Base-by-base conservation (phyloP, 345 rosid genomes). In the Eutrema japonicum region DNA sequence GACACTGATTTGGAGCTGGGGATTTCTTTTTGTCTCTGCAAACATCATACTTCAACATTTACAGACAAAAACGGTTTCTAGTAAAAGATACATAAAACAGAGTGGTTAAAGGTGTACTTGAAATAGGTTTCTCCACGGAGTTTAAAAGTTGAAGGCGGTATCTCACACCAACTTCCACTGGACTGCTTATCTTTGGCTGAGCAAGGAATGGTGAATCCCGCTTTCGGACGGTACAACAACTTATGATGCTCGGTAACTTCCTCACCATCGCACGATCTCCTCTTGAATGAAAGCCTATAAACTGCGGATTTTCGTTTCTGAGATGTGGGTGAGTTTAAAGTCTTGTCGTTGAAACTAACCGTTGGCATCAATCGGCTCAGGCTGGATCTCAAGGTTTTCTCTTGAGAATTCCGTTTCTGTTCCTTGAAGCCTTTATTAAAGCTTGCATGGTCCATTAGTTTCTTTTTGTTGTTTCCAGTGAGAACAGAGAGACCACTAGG, bases 11-110 rank as follows among this genome's bases (percentile, higher is more conserved):
- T 27, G 93, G 83, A 73, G 96, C 96, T 7, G 89, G 80, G 37
- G 82, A 78, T 80, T 94, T 94, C 77, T 73, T 78, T 79, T 94
- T 91, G 77, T 94, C 96, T 79, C 97, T 91, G 86, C 83, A 86
- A 64, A 64, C 32, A 71, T 5, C 41, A 64, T 48, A 56, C 49
- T 5, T 41, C 62, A 64, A 32, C 16, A 49, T 48, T 77, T 64
- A 64, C 30, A 22, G 6, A 40, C 36, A 8, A 6, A 22, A 40
- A 53, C n/a, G 1, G 4, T 54, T 33, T 56, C 8, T 30, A 22
- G 7, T 12, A 45, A 48, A 54, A 30, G 10, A 41, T 49, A 47
- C 26, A 56, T 12, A 10, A 33, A 58, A 36, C 62, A 65, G 46
- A 64, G 36, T 2, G 26, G 16, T 27, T 12, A 66, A n/a, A 29